Evolutionary conservation across 139 green algal species (phyloP), one percentile per base, ranked within the genome.

Genomic region (Chlorella vulgaris): DNA sequence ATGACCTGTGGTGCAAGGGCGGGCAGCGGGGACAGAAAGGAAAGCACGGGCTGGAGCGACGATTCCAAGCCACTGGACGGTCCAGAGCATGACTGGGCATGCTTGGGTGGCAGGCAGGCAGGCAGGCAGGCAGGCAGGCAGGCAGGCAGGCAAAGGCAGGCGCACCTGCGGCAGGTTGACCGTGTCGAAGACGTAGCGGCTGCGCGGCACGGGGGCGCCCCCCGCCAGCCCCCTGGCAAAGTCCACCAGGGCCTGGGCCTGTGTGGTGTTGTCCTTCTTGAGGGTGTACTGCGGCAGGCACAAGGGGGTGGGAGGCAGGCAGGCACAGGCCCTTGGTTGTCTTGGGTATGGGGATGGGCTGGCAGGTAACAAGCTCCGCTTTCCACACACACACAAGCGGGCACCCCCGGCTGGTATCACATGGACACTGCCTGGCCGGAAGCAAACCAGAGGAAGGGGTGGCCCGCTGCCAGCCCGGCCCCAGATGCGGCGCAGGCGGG

Each of bases 91-190:
- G 47, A 29, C n/a, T 35, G n/a, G n/a, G n/a, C n/a, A n/a, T n/a
- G n/a, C n/a, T n/a, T n/a, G n/a, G n/a, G n/a, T n/a, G n/a, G n/a
- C n/a, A n/a, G n/a, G n/a, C n/a, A n/a, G n/a, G n/a, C n/a, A n/a
- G n/a, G n/a, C n/a, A n/a, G n/a, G n/a, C n/a, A n/a, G n/a, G n/a
- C n/a, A n/a, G n/a, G n/a, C n/a, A n/a, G n/a, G n/a, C n/a, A n/a
- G n/a, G n/a, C n/a, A n/a, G n/a, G n/a, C n/a, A n/a, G n/a, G n/a
- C n/a, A n/a, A n/a, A n/a, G n/a, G n/a, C n/a, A n/a, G n/a, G n/a
- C n/a, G n/a, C 60, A 91, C 88, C 84, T 89, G 63, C 0, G 94
- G 93, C 6, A 98, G 71, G 55, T 97, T 85, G 2, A 98, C 33
- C 19, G 82, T 53, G 40, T 97, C 93, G 74, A 93, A 93, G 1